Conservation (phyloP, 352 stramenopile genomes). For the Globisporangium carolinianum region DNA sequence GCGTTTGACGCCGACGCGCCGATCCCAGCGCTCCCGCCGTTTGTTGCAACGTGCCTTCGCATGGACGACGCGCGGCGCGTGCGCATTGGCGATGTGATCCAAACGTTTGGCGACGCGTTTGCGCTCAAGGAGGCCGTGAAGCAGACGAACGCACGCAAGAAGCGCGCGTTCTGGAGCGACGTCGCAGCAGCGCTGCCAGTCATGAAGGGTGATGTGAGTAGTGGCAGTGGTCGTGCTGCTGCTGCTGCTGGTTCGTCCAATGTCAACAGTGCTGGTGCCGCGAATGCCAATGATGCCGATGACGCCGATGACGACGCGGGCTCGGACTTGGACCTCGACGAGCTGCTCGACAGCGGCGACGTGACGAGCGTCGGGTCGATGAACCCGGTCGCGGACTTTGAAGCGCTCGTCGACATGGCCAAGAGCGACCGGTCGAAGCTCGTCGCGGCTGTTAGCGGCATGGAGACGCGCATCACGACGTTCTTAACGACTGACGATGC, state of each 20-base stretch:
- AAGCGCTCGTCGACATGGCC: slow-evolving; percentile 49
- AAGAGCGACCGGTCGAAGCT: slow-evolving; percentile 36
- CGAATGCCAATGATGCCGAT: slow-evolving; percentile 1
- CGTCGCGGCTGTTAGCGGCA: slow-evolving; percentile 47
- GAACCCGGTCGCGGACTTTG: slow-evolving; percentile 82
- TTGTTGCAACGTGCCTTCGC: slow-evolving; percentile 52
- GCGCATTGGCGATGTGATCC: slow-evolving; percentile 50
- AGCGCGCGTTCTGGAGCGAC: slow-evolving; percentile 80
- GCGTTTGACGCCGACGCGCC: slow-evolving; percentile 42
- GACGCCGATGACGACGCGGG: slow-evolving; percentile 27
- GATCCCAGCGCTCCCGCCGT: slow-evolving; percentile 42
- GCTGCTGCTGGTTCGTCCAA: not conserved
- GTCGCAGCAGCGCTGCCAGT: slow-evolving; percentile 17
- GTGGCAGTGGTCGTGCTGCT: too few relatives aligned
- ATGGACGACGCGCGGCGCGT: slow-evolving; percentile 44
- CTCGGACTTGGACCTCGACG: slow-evolving; percentile 70
- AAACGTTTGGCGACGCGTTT: slow-evolving; percentile 67
- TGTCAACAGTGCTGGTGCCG: slow-evolving; percentile 15
- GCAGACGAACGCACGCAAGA: slow-evolving; percentile 54
- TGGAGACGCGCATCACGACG: slow-evolving; percentile 60
- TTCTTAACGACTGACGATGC: slow-evolving; percentile 38
- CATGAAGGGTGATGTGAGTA: slow-evolving; percentile 25
- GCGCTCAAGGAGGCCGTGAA: slow-evolving; percentile 72
- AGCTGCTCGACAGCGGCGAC: slow-evolving; percentile 54
- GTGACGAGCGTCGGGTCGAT: slow-evolving; percentile 73